Conservation (phyloP, 805 yeast species). For the Candida anglica region DNA sequence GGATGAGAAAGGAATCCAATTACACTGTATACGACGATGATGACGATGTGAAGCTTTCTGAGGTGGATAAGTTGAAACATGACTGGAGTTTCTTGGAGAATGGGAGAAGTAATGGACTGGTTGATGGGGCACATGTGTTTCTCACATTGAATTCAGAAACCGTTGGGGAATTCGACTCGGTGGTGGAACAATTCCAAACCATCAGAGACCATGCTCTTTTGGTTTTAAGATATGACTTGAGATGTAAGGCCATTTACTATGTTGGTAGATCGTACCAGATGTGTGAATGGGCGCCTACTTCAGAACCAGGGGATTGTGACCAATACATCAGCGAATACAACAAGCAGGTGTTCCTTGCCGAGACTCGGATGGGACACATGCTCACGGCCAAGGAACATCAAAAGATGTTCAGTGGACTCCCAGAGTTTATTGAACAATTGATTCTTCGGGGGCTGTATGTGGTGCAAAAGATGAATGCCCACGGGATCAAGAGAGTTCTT, state of each 20-base stretch:
- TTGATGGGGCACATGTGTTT: conserved; percentile 21
- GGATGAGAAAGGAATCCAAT: conserved; percentile 41
- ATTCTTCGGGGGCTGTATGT: conserved; percentile 50
- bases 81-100: conserved; percentile 41
- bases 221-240: conserved; percentile 54
- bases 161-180: conserved; percentile 30
- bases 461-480: conserved; percentile 47
- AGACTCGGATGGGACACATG: conserved; percentile 36
- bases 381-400: conserved; percentile 30
- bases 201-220: conserved; percentile 38
- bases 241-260: conserved; percentile 50
- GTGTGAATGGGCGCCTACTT: conserved; percentile 47
- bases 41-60: conserved; percentile 12
- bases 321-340: conserved; percentile 48
- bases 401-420: conserved; percentile 41
- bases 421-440: conserved; percentile 47
- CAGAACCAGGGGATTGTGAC: conserved; percentile 60
- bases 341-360: conserved; percentile 43
- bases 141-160: conserved; percentile 30
- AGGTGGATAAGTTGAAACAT: conserved; percentile 30
- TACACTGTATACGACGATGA: conserved; percentile 17
- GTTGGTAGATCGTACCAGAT: conserved; percentile 45
- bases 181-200: conserved; percentile 27
- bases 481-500: conserved; percentile 57
- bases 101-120: conserved; percentile 20